These are phyloP conservation scores for Calonectria pauciramosa DNA, from an alignment of 2,329 filamentous ascomycete species.

Conservation along the genomic window DNA sequence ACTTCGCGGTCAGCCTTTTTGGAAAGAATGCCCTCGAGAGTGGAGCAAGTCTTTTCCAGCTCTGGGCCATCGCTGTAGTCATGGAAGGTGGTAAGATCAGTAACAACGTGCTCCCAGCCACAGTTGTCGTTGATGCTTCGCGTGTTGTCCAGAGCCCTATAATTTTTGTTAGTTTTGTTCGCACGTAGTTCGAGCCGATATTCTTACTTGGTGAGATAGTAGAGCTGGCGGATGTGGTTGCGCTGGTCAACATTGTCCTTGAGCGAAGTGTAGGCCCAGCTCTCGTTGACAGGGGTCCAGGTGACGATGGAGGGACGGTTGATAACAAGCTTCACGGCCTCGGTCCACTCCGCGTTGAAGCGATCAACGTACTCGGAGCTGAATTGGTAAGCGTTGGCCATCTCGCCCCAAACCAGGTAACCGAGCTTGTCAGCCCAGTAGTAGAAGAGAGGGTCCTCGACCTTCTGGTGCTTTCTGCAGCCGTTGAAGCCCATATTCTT, in stretches of 20 bases:
- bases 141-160: slow-evolving; percentile 69
- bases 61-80: slow-evolving; percentile 73
- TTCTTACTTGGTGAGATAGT: slow-evolving; percentile 73
- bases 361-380: slow-evolving; percentile 69
- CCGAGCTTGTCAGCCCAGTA: slow-evolving; percentile 74
- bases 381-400: slow-evolving; percentile 76
- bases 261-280: slow-evolving; percentile 74
- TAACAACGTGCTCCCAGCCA: slow-evolving; percentile 77
- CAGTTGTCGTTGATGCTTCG: slow-evolving; percentile 79
- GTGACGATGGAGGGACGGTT: slow-evolving; percentile 75
- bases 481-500: slow-evolving; percentile 76
- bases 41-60: slow-evolving; percentile 67
- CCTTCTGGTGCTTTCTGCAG: slow-evolving; percentile 75
- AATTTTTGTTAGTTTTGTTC: slow-evolving; percentile 17
- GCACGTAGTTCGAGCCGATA: background rate
- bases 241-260: slow-evolving; percentile 69
- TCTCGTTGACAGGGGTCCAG: slow-evolving; percentile 76
- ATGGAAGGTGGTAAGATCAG: slow-evolving; percentile 77
- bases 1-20: slow-evolving; percentile 66
- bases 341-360: slow-evolving; percentile 75
- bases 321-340: slow-evolving; percentile 73
- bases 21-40: slow-evolving; percentile 66
- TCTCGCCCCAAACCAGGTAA: slow-evolving; percentile 75
- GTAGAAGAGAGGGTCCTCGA: slow-evolving; percentile 72
- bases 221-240: slow-evolving; percentile 74